Conservation (phyloP, 257 asterid species). For the Coffea canephora region DNA sequence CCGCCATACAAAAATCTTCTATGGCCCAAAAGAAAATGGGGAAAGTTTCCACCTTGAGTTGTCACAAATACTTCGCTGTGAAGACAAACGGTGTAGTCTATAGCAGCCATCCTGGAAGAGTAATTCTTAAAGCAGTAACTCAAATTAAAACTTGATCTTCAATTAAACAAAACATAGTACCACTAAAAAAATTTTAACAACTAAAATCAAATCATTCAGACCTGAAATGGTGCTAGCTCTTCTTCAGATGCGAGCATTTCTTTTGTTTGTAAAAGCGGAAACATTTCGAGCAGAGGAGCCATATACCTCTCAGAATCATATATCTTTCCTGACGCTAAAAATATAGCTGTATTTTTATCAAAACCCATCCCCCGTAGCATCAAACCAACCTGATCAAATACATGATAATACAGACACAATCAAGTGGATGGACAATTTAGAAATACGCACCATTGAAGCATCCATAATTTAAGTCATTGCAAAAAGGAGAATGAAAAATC, state of each 20-base stretch:
- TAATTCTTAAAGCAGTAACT: slow-evolving; percentile 59
- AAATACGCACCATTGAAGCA: not conserved
- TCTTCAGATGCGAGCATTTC: slow-evolving; percentile 82
- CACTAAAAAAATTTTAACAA: slow-evolving; percentile 1
- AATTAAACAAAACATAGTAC: slow-evolving; percentile 6
- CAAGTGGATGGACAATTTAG: slow-evolving; percentile 3
- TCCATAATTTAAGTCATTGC: not conserved
- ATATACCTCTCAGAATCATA: slow-evolving; percentile 87
- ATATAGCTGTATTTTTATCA: slow-evolving; percentile 74
- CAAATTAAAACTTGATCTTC: slow-evolving; percentile 32
- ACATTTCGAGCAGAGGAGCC: slow-evolving; percentile 93
- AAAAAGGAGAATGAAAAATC: not conserved
- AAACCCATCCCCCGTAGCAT: slow-evolving; percentile 99
- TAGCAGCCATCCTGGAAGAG: slow-evolving; percentile 99
- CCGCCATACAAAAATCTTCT: slow-evolving; percentile 90
- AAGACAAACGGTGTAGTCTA: slow-evolving; percentile 97
- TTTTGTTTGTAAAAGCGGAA: slow-evolving; percentile 88
- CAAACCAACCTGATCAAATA: slow-evolving; percentile 79
- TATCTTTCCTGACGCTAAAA: slow-evolving; percentile 91
- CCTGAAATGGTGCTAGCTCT: slow-evolving; percentile 95
- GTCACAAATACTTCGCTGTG: slow-evolving; percentile 98
- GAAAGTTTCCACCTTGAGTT: slow-evolving; percentile 98
- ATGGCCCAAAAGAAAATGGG: slow-evolving; percentile 95
- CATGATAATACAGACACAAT: slow-evolving; percentile 15
- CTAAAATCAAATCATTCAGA: slow-evolving; percentile 25